Evolutionary conservation across 2,329 filamentous ascomycete genomes (phyloP).

Genomic region (Paecilomyces formosus): DNA sequence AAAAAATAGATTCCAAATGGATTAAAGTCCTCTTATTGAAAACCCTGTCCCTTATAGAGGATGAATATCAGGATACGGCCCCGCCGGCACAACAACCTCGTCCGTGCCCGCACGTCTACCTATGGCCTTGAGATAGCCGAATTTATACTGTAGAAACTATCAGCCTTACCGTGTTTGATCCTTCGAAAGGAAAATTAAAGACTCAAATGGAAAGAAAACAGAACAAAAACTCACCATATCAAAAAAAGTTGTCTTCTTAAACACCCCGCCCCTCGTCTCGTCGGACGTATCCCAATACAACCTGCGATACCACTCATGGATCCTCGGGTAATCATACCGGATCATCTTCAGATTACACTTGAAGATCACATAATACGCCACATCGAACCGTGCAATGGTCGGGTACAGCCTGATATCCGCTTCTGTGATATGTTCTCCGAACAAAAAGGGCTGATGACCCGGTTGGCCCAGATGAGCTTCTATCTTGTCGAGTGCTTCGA

Average conservation of each 20-base stretch:
- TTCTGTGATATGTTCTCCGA: constrained; percentile 67
- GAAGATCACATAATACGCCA: constrained; percentile 75
- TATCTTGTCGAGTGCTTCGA: constrained; percentile 63
- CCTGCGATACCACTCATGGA: constrained; percentile 40
- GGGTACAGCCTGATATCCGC: constrained; percentile 67
- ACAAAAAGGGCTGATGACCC: constrained; percentile 57
- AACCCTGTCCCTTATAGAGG: constrained; percentile 4
- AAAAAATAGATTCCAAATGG: too few relatives aligned
- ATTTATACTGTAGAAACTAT: constrained; percentile 15
- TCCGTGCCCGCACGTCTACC: constrained; percentile 11
- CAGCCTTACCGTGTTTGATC: neutral
- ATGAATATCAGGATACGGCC: constrained; percentile 20
- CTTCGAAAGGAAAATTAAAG: neutral
- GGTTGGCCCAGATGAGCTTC: constrained; percentile 57
- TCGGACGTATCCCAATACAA: constrained; percentile 42
- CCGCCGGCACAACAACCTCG: constrained; percentile 18
- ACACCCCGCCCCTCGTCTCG: constrained; percentile 33
- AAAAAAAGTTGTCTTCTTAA: constrained; percentile 39
- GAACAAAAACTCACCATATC: constrained; percentile 22
- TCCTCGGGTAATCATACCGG: constrained; percentile 49
- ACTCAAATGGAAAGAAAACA: neutral
- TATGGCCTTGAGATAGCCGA: constrained; percentile 14
- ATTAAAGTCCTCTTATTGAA: too few relatives aligned
- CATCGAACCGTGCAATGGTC: constrained; percentile 61
- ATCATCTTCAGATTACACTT: constrained; percentile 62